Percentiles rank a stretch among this genome's conserved stretches.
These are phyloP conservation scores for Parmales sp. DNA, from an alignment of 108 stramenopile species.

Conservation along the genomic window DNA sequence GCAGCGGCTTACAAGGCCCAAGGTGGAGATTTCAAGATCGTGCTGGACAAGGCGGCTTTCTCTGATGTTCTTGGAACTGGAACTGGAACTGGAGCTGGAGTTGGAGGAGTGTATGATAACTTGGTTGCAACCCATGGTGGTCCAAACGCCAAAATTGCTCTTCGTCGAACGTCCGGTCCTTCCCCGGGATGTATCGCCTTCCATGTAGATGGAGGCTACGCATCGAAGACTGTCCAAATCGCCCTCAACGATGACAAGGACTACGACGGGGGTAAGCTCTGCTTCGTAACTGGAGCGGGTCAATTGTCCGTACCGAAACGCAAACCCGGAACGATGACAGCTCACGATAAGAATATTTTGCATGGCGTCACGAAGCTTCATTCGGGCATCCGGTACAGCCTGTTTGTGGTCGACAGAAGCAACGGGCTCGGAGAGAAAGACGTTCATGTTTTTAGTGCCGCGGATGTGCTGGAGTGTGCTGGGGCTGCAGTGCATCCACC, in stretches of 20 bases:
- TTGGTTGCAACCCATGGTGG: too few relatives aligned
- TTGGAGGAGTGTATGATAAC: too few relatives aligned
- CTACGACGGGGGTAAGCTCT: conserved; percentile 27
- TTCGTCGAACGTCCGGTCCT: conserved; percentile 27
- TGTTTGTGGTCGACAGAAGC: conserved; percentile 12
- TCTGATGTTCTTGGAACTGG: too few relatives aligned
- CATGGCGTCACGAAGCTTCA: conserved; percentile 29
- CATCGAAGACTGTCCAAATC: conserved; percentile 22
- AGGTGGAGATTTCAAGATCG: too few relatives aligned
- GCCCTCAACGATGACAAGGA: conserved; percentile 28
- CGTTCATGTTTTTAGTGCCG: conserved; percentile 6
- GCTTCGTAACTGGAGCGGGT: conserved; percentile 22
- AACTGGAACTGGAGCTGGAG: too few relatives aligned
- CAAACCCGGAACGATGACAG: conserved; percentile 20
- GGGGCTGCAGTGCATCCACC: too few relatives aligned
- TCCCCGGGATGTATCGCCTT: conserved; percentile 33
- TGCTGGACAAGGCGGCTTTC: too few relatives aligned
- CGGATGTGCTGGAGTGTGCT: too few relatives aligned
- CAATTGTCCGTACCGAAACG: too few relatives aligned
- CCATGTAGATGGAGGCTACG: conserved; percentile 31
- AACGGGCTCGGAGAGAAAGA: conserved; percentile 15
- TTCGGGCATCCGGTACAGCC: conserved; percentile 16
- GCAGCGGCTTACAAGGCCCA: too few relatives aligned
- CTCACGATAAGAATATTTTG: conserved; percentile 26
- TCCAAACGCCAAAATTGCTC: conserved; percentile 17